A percentile compares a stretch with the other conserved stretches of the same genome.
Conservation (phyloP, 768 basidiomycete genomes). For the Mycena maculata region DNA sequence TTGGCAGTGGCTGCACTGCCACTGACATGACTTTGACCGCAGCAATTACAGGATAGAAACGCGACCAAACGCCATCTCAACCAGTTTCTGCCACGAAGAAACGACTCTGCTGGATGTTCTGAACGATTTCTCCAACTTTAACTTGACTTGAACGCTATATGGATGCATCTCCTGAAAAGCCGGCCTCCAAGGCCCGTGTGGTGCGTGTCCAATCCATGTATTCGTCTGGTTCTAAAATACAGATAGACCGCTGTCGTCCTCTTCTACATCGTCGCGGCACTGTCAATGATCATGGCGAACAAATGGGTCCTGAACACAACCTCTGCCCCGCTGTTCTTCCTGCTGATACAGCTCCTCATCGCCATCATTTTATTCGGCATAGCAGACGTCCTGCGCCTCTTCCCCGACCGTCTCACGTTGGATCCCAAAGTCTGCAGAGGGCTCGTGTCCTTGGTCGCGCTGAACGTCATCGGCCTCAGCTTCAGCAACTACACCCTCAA, state of each 20-base stretch:
- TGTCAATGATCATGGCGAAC: slow-evolving; percentile 51
- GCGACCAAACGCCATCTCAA: too few species aligned
- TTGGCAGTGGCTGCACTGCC: too few species aligned
- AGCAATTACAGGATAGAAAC: too few species aligned
- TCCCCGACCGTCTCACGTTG: slow-evolving; percentile 60
- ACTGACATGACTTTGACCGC: too few species aligned
- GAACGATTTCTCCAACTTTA: too few species aligned
- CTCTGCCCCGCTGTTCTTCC: slow-evolving; percentile 72
- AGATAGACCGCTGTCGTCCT: slow-evolving; percentile 62
- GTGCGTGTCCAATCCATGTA: slow-evolving; percentile 34
- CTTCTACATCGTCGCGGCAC: slow-evolving; percentile 74
- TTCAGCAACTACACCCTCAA: slow-evolving; percentile 76
- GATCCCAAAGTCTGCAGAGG: slow-evolving; percentile 63
- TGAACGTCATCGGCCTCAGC: slow-evolving; percentile 76
- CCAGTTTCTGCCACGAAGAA: too few species aligned
- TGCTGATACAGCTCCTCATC: slow-evolving; percentile 70
- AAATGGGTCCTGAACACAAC: slow-evolving; percentile 77
- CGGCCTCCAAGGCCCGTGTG: slow-evolving; percentile 44
- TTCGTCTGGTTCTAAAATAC: slow-evolving; percentile 9
- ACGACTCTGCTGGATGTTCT: too few species aligned
- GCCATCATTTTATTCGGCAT: slow-evolving; percentile 70
- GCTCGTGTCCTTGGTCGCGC: slow-evolving; percentile 61
- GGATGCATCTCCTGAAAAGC: slow-evolving; percentile 26
- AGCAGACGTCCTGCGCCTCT: slow-evolving; percentile 49
- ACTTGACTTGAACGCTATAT: too few species aligned